Conservation (phyloP, 371 early-diverging fungal species). For the Mucor circinelloides region DNA sequence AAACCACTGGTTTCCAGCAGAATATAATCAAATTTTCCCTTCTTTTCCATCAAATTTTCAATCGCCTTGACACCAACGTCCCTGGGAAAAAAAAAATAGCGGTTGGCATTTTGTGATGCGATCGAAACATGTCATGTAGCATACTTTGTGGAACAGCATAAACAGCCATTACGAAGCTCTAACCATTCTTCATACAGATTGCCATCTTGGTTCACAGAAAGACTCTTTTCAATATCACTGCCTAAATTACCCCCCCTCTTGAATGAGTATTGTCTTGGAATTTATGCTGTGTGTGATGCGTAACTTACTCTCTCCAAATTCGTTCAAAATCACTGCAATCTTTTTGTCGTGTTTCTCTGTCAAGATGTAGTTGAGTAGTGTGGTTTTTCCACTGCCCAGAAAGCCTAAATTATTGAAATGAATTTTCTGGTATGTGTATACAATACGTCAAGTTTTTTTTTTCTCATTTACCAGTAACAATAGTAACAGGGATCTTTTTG, state of each 20-base stretch:
- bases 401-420: conserved; percentile 54
- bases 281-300: background rate
- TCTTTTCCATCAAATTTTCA: conserved; percentile 90
- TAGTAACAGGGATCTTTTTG: conserved; percentile 73
- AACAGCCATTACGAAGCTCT: conserved; percentile 94
- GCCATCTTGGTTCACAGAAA: conserved; percentile 81
- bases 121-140: background rate
- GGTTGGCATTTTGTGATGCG: conserved; percentile 9
- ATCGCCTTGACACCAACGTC: conserved; percentile 95
- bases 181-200: conserved; percentile 94
- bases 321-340: conserved; percentile 94
- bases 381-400: conserved; percentile 95
- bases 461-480: conserved; percentile 64
- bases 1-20: conserved; percentile 87
- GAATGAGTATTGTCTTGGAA: background rate
- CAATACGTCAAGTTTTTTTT: background rate
- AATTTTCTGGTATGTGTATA: background rate
- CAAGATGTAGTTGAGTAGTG: conserved; percentile 87
- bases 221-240: conserved; percentile 92
- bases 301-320: conserved; percentile 74
- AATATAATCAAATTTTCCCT: conserved; percentile 92
- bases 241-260: conserved; percentile 54
- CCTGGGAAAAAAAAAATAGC: conserved; percentile 37
- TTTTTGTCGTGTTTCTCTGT: conserved; percentile 90
- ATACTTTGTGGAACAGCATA: conserved; percentile 96